Evolutionary conservation across 1,284 basidiomycete genomes (phyloP), one percentile per base, ranked within the genome.

Genomic region (Phlebopus sp.): DNA sequence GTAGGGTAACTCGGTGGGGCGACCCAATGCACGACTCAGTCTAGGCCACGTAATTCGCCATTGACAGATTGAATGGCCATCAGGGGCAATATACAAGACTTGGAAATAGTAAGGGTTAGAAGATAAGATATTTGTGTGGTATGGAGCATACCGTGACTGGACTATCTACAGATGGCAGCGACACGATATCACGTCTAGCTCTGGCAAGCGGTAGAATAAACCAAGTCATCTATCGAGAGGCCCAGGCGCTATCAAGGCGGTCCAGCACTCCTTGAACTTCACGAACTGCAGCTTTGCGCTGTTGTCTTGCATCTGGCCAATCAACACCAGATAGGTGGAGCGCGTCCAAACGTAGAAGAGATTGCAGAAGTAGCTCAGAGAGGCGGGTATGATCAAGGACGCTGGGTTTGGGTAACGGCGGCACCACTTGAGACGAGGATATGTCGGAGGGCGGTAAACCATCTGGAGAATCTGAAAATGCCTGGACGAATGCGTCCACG

Each of bases 251-350:
- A 57, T 84, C 81, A 14, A 84, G 63, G 42, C 71, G 65, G 57
- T 85, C 81, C 42, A 85, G 61, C 43, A 79, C 65, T 14, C 66
- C 69, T 62, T 86, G 83, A 17, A 86, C 79, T 58, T 78, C 73
- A 48, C 75, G 81, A 37, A 92, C 90, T 2, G 85, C 90, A 34
- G 74, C 78, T 67, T 91, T 92, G 50, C 90, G 73, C 60, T 86
- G 78, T 51, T 70, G 69, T 52, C 90, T 73, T 15, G 89, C 90
- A 4, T 80, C 73, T 15, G 79, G 75, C 85, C 88, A 92, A 44
- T 80, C 76, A 29, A 30, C 43, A 29, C 78, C 75, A 42, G 87
- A 82, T 21, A 84, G 72, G 27, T 70, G 68, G 58, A 92, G 74
- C 43, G 83, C 83, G 59, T 93, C 90, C 23, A 93, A 70, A 35